These are phyloP conservation scores for Zelopaecilomyces penicillatus DNA, from an alignment of 2,329 filamentous ascomycete species.

Conservation along the genomic window DNA sequence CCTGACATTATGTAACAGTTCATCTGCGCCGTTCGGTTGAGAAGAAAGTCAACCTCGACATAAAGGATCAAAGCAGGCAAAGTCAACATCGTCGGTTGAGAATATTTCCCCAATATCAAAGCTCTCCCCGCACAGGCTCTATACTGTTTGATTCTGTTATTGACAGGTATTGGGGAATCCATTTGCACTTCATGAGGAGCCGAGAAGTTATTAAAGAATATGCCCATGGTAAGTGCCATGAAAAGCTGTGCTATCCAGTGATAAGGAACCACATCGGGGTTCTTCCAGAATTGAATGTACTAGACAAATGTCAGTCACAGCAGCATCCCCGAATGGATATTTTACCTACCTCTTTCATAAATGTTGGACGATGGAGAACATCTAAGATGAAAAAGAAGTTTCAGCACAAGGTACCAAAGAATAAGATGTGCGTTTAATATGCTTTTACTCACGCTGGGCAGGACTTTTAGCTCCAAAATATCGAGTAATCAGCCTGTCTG, in stretches of 20 bases:
- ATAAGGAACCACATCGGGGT: constrained; percentile 29
- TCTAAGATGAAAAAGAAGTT: constrained; percentile 24
- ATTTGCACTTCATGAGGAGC: constrained; percentile 34
- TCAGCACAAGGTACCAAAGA: too few species aligned
- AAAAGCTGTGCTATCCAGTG: constrained; percentile 45
- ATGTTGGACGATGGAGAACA: constrained; percentile 45
- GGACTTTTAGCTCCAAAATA: constrained; percentile 48
- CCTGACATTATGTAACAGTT: constrained; percentile 45
- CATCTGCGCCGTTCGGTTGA: constrained; percentile 42
- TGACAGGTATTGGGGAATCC: constrained; percentile 30
- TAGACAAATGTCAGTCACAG: constrained; percentile 15
- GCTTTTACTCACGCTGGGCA: constrained; percentile 35
- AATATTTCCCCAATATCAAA: constrained; percentile 42
- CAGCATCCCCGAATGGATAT: neutral
- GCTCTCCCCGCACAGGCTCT: constrained; percentile 43
- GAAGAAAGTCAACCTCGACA: constrained; percentile 44
- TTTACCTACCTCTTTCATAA: constrained; percentile 33
- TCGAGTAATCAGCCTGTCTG: constrained; percentile 42
- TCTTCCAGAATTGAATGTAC: constrained; percentile 42
- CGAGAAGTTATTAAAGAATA: constrained; percentile 36
- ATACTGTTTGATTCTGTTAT: constrained; percentile 40
- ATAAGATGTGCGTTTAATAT: too few species aligned
- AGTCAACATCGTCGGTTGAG: constrained; percentile 38
- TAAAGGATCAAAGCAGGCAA: constrained; percentile 45
- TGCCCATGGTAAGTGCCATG: constrained; percentile 35